phyloP scores from a whole-genome alignment of 345 rosid species.

The Populus alba region DNA sequence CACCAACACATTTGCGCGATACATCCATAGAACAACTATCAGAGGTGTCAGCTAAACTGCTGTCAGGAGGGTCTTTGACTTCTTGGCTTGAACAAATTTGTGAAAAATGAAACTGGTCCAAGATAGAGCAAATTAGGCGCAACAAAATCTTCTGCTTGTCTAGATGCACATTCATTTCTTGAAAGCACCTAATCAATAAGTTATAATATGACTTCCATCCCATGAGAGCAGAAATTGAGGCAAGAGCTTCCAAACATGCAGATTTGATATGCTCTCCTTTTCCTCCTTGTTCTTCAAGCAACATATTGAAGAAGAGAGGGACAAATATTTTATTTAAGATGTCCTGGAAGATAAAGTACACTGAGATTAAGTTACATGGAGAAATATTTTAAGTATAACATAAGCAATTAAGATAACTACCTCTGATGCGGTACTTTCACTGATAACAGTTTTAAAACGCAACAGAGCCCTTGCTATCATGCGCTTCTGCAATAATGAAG shows the following conservation, averaged over 20 bases:
- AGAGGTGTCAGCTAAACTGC: constrained; percentile 10
- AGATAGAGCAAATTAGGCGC: constrained; percentile 63
- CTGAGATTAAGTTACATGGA: constrained; percentile 13
- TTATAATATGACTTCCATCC: constrained; percentile 76
- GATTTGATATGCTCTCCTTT: constrained; percentile 58
- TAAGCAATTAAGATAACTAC: constrained; percentile 28
- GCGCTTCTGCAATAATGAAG: constrained; percentile 55
- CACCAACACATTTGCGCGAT: background rate
- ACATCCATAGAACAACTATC: background rate
- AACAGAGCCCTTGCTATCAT: constrained; percentile 69
- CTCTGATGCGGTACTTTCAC: constrained; percentile 48
- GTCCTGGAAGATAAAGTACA: constrained; percentile 45
- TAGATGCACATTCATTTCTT: constrained; percentile 52
- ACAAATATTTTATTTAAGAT: constrained; percentile 66
- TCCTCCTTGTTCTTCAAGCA: constrained; percentile 73
- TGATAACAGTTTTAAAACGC: constrained; percentile 56
- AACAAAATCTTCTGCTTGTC: constrained; percentile 65
- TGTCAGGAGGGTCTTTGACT: constrained; percentile 20
- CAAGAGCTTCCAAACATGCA: constrained; percentile 76
- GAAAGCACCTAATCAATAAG: constrained; percentile 66
- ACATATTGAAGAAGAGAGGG: constrained; percentile 74
- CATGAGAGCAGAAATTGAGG: constrained; percentile 66
- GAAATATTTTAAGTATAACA: background rate
- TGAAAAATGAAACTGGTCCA: constrained; percentile 75
- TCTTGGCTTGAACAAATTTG: constrained; percentile 34